Conservation (phyloP, 139 green algal genomes). For the Coelastrella sp. region DNA sequence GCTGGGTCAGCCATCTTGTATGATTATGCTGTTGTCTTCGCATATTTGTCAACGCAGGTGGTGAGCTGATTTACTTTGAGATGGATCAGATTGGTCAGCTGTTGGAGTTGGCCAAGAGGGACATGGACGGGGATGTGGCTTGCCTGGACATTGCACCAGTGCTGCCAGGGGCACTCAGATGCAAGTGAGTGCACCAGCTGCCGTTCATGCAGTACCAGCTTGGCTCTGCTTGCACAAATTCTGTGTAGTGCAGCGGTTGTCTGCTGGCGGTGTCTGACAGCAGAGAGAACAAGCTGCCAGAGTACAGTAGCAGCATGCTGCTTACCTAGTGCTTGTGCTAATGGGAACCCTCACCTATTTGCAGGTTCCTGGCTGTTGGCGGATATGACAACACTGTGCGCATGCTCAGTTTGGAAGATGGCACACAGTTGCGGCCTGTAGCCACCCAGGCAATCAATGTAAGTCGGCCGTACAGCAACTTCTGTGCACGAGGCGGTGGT, state of each 20-base stretch:
- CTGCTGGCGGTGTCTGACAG: too few species aligned
- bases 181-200: slow-evolving; percentile 5
- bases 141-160: slow-evolving; percentile 89
- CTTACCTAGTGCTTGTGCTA: too few species aligned
- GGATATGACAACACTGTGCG: slow-evolving; percentile 89
- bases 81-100: slow-evolving; percentile 89
- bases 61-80: slow-evolving; percentile 98
- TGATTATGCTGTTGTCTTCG: neutral
- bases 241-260: too few species aligned
- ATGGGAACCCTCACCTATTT: too few species aligned
- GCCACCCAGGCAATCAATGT: slow-evolving; percentile 45
- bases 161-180: slow-evolving; percentile 80
- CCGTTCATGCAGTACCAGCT: neutral
- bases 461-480: neutral
- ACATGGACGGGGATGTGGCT: slow-evolving; percentile 92
- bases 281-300: too few species aligned
- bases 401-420: slow-evolving; percentile 87
- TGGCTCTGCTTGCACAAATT: too few species aligned
- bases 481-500: neutral
- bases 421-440: slow-evolving; percentile 42
- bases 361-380: slow-evolving; percentile 90
- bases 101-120: slow-evolving; percentile 92
- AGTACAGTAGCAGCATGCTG: too few species aligned
- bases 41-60: slow-evolving; percentile 59
- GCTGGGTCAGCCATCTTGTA: neutral